Evolutionary conservation across 2,329 filamentous ascomycete genomes (phyloP).

Genomic region (Stemphylium vesicarium): DNA sequence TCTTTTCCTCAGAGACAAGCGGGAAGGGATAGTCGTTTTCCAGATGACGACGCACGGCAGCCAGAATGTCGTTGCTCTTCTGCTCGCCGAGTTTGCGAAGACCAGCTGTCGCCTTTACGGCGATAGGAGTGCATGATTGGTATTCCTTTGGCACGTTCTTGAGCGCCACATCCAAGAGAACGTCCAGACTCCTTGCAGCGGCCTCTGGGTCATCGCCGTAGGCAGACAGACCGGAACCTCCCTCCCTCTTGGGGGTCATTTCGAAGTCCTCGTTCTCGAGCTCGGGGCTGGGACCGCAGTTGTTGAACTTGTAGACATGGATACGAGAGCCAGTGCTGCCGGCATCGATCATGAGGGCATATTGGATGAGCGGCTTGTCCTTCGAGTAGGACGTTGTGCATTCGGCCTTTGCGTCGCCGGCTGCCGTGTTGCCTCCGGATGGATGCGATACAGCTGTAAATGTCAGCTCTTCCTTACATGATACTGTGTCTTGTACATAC

Average conservation of each 20-base stretch:
- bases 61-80: constrained; percentile 81
- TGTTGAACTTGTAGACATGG: constrained; percentile 99
- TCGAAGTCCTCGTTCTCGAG: constrained; percentile 91
- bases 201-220: constrained; percentile 85
- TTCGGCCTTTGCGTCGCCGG: constrained; percentile 68
- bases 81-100: constrained; percentile 84
- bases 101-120: constrained; percentile 97
- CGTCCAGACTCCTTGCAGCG: constrained; percentile 87
- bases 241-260: constrained; percentile 86
- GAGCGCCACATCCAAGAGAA: constrained; percentile 85
- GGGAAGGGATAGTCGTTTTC: constrained; percentile 95
- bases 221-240: constrained; percentile 80
- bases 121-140: constrained; percentile 89
- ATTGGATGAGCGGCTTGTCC: constrained; percentile 93
- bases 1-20: constrained; percentile 81
- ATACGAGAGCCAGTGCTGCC: constrained; percentile 97
- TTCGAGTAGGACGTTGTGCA: constrained; percentile 85
- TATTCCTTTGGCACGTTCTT: constrained; percentile 83
- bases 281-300: constrained; percentile 94
- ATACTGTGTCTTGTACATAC: constrained; percentile 18
- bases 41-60: constrained; percentile 80
- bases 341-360: constrained; percentile 98
- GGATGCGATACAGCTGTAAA: constrained; percentile 27
- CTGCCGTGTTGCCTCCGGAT: constrained; percentile 51
- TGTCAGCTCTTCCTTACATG: background rate